Evolutionary conservation across 352 stramenopile species (phyloP), one percentile per base, ranked within the genome.

Genomic region (Phytophthora kernoviae): DNA sequence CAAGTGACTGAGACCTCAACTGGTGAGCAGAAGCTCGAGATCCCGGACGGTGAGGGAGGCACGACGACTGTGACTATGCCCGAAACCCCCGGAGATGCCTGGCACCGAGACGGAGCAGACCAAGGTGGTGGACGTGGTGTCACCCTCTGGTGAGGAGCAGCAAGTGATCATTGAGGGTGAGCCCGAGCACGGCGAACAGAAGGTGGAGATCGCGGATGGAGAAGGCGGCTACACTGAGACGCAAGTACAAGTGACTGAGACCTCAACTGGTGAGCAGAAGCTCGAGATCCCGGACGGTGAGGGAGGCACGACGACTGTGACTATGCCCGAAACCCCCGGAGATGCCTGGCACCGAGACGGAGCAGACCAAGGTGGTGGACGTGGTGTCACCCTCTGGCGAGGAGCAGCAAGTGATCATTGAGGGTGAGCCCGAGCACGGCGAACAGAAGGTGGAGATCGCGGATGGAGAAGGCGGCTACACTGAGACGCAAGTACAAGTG

Each of bases 301-400:
- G 24, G 24, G 24, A 3, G 3, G 6, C 3, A 30, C 24, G 24
- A 17, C 36, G 18, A 53, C n/a, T 4, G 24, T 47, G 30, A 20
- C 42, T n/a, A 18, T 14, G n/a, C 24, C 24, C n/a, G n/a, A n/a
- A n/a, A n/a, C n/a, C n/a, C n/a, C n/a, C n/a, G n/a, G n/a, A n/a
- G n/a, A n/a, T n/a, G n/a, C n/a, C n/a, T n/a, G n/a, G 10, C 24
- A 30, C 24, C 24, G 24, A 30, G 24, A 6, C 47, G 53, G 24
- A 30, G 24, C 24, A 44, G 5, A 4, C 17, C 1, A 60, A 50
- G 17, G 73, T 77, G 68, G 65, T 63, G 1, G 73, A 79, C 53
- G 57, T 30, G 24, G 24, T 30, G 24, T 7, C 24, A 3, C 24
- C 3, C 6, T 3, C 3, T 6, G 24, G 24, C 24, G 3, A 30